Evolutionary conservation across 257 asterid genomes (phyloP), one percentile per base, ranked within the genome.

Genomic region (Eucommia ulmoides): DNA sequence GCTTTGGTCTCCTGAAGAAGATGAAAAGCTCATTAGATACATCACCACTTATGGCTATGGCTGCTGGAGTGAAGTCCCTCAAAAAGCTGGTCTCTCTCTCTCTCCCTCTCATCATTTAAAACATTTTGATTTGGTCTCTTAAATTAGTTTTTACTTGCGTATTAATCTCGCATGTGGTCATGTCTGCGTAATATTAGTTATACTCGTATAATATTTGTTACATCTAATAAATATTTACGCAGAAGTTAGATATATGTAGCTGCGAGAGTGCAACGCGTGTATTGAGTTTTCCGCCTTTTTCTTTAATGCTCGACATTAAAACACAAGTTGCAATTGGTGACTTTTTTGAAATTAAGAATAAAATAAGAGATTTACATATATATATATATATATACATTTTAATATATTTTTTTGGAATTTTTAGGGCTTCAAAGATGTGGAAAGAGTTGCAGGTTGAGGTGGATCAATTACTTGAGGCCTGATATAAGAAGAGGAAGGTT

Each of bases 1-100:
- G 1, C 78, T 88, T 18, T 88, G 97, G 97, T 88, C 97, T 7
- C 97, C 97, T 0, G 97, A 87, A 50, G 97, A 88, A 29, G 97
- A 88, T 65, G 97, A 84, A 50, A 88, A 88, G 71, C 83, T 84
- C 21, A 67, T 80, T 19, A 58, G 82, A 53, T 84, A 74, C 51
- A 88, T 88, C 54, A 76, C 96, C 1, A 70, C 81, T 47, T 88
- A 88, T 62, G 97, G 97, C 51, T 82, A 88, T 65, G 95, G 97
- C 45, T 88, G 94, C 56, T 88, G 97, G 97, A 88, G 97, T 57
- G 97, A 88, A 75, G 95, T 88, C 33, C 97, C 97, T 0, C 88
- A 88, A 18, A 88, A 80, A 88, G 97, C 97, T 58, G 97, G 97
- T 88, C 53, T 19, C 24, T 49, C 21, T 23, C 3, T 41, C 22